phyloP scores from a whole-genome alignment of 305 asterid species.

The Rubia tinctorum region DNA sequence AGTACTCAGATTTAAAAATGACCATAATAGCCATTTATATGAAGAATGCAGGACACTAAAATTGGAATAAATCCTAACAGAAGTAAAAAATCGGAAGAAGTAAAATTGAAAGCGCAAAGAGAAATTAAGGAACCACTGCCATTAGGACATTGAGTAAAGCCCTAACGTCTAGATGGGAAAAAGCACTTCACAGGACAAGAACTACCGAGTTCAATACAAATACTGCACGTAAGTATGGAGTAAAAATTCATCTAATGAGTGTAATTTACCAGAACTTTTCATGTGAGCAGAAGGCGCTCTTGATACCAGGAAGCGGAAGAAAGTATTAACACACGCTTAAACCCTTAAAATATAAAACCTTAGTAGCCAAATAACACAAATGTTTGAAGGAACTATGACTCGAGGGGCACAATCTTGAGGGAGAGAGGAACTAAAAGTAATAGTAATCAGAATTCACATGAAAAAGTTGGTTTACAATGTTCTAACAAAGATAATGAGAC shows the following conservation, averaged over 20 bases:
- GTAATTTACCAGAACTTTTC: not conserved
- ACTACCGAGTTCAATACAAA: not conserved
- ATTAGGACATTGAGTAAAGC: not conserved
- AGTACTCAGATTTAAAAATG: not conserved
- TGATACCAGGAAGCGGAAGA: not conserved
- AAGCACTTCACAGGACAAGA: not conserved
- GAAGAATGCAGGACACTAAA: not conserved
- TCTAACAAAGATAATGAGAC: not conserved
- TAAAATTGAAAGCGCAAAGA: not conserved
- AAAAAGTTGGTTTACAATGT: not conserved
- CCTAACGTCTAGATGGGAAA: not conserved
- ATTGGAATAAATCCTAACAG: not conserved
- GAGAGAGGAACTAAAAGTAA: too few species aligned
- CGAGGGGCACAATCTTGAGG: not conserved
- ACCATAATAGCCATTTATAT: not conserved
- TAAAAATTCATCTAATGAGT: not conserved
- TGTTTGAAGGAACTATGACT: not conserved
- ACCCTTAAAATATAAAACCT: too few species aligned
- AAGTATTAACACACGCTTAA: too few species aligned
- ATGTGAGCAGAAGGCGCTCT: not conserved
- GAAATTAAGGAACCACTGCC: not conserved
- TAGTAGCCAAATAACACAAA: not conserved
- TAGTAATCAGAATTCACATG: not conserved
- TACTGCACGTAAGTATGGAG: not conserved
- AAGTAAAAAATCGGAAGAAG: not conserved